Evolutionary conservation across 345 rosid species (phyloP).

Genomic region (Salix arbutifolia): DNA sequence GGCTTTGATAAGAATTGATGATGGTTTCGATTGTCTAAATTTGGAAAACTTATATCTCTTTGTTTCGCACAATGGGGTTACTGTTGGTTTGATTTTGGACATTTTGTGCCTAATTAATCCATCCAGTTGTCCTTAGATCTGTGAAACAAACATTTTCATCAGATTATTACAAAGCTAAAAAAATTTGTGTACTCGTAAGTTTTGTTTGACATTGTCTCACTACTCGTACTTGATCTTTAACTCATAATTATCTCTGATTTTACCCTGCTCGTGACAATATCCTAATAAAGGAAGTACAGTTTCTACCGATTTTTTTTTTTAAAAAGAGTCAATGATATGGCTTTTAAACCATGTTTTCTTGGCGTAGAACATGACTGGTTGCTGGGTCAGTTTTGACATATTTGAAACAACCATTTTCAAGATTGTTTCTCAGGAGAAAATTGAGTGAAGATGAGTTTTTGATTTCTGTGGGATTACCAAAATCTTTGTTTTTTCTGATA

Average conservation of each 20-base stretch:
- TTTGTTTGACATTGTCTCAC: neutral
- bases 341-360: neutral
- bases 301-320: neutral
- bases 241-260: neutral
- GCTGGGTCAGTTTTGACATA: neutral
- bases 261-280: neutral
- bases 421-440: neutral
- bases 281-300: neutral
- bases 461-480: neutral
- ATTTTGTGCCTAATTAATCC: neutral
- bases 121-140: neutral
- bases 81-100: neutral
- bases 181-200: neutral
- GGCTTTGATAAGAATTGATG: neutral
- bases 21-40: neutral
- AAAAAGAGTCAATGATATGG: neutral
- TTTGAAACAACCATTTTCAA: neutral
- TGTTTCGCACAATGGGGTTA: neutral
- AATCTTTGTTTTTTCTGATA: neutral
- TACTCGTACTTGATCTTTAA: neutral
- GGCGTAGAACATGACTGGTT: neutral
- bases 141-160: neutral
- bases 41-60: neutral
- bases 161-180: neutral
- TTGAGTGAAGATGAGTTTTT: neutral